Base-by-base conservation (phyloP, 768 basidiomycete genomes). In the Tricholoma terreum region DNA sequence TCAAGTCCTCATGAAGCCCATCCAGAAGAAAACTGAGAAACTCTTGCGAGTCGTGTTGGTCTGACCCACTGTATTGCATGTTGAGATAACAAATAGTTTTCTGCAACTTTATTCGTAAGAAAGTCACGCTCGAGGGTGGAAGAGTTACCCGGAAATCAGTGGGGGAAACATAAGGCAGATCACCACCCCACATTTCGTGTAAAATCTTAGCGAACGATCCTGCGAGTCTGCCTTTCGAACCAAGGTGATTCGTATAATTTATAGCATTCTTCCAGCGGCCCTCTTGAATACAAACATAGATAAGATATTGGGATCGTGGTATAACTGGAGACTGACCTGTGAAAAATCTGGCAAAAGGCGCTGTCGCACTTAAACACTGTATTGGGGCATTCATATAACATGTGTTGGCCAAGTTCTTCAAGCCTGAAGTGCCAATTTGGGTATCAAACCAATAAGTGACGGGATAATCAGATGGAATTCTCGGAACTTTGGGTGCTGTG, bases 331-430 rank as follows among this genome's bases (percentile, higher is more conserved):
- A 59, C 84, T 35, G 67, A 94, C 94, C 89, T 4, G 86, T 87
- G 66, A 99, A 98, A 75, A 95, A 98, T 54, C 86, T 81, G 30
- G 94, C 84, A 71, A 99, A 96, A 0, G 96, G 96, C 6, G 90
- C 84, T 0, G 96, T 97, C 0, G 95, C 95, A 68, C 88, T 94
- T 67, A 99, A 76, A 70, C 97, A 99, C 72, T 99, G 97, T 14
- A 99, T 84, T 6, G 94, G 94, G 30, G 97, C 92, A 70, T 98
- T 98, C 94, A 98, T 98, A 69, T 98, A 99, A 71, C 97, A 99
- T 7, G 97, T 99, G 70, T 98, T 98, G 15, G 90, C 88, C 58
- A 98, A 68, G 69, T 99, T 99, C 82, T 95, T 95, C 68, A 99
- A 71, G 3, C 96, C 96, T 0, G 87, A 85, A 17, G 85, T 85